A percentile compares a stretch with the other conserved stretches of the same genome.
Evolutionary conservation across 2,329 filamentous ascomycete species (phyloP).

Genomic region (Metarhizium rileyi): DNA sequence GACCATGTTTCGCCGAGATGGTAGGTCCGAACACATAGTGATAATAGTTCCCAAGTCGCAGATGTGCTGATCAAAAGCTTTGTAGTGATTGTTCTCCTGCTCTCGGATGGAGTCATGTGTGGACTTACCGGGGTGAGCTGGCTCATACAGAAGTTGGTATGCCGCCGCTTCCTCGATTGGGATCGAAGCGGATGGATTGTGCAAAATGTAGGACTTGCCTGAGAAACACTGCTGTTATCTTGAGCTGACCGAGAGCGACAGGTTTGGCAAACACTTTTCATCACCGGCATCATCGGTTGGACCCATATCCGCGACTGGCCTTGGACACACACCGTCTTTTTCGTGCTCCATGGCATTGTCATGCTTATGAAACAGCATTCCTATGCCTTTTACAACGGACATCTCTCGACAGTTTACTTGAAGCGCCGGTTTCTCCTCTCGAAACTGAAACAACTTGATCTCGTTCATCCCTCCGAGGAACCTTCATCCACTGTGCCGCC

Average conservation of each 20-base stretch:
- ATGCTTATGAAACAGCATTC: slow-evolving; percentile 82
- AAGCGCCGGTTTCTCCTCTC: slow-evolving; percentile 32
- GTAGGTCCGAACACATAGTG: slow-evolving; percentile 21
- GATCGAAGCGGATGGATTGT: slow-evolving; percentile 60
- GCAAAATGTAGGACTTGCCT: slow-evolving; percentile 46
- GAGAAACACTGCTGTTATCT: not conserved
- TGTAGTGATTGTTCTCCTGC: slow-evolving; percentile 40
- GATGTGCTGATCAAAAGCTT: not conserved
- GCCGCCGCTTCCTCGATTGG: slow-evolving; percentile 56
- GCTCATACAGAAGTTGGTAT: slow-evolving; percentile 52
- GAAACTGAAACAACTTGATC: slow-evolving; percentile 48
- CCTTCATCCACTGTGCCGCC: slow-evolving; percentile 33
- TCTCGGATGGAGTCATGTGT: slow-evolving; percentile 64
- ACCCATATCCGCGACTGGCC: slow-evolving; percentile 67
- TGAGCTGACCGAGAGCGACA: slow-evolving; percentile 14
- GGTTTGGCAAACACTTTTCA: slow-evolving; percentile 60
- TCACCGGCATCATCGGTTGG: slow-evolving; percentile 52
- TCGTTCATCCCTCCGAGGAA: slow-evolving; percentile 34
- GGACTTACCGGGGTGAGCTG: slow-evolving; percentile 55
- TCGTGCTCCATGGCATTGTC: slow-evolving; percentile 62
- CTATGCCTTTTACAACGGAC: slow-evolving; percentile 70
- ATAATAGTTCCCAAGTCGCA: not conserved
- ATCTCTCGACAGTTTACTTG: slow-evolving; percentile 53
- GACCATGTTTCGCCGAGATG: slow-evolving; percentile 50
- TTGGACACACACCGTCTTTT: slow-evolving; percentile 75